These are phyloP conservation scores for Tremella mesenterica DNA, from an alignment of 768 basidiomycete species.

Conservation along the genomic window DNA sequence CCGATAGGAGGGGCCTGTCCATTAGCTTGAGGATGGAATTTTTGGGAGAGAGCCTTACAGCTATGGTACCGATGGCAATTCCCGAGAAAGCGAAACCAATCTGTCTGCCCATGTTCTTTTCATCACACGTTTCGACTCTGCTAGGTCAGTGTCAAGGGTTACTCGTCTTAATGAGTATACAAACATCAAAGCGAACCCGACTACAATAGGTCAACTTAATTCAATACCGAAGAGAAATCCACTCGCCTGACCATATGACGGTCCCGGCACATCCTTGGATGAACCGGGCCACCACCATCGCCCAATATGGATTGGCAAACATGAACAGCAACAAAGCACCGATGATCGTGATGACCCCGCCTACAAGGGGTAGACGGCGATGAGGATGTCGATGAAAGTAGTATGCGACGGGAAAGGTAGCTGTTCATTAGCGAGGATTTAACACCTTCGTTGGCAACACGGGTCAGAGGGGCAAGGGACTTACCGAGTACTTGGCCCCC, in stretches of 20 bases:
- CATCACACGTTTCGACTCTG: constrained; percentile 46
- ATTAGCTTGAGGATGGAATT: constrained; percentile 1
- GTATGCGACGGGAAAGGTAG: constrained; percentile 24
- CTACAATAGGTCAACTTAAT: neutral
- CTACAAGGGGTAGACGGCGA: constrained; percentile 23
- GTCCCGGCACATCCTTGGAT: constrained; percentile 25
- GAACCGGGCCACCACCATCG: constrained; percentile 28
- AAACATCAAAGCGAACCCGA: constrained; percentile 12
- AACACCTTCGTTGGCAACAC: no score
- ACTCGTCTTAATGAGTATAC: no score
- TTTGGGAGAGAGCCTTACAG: constrained; percentile 3
- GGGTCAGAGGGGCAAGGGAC: constrained; percentile 2
- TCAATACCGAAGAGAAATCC: neutral
- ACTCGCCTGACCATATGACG: constrained; percentile 21
- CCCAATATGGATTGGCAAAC: constrained; percentile 31
- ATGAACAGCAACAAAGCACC: constrained; percentile 28
- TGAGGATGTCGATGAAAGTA: constrained; percentile 26
- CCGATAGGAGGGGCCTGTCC: constrained; percentile 25
- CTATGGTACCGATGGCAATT: constrained; percentile 26
- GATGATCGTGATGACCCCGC: constrained; percentile 19
- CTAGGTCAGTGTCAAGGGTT: no score
- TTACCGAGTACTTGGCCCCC: constrained; percentile 29
- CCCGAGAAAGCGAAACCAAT: constrained; percentile 47
- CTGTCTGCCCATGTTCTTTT: constrained; percentile 46
- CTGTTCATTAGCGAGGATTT: neutral